phyloP scores from a whole-genome alignment of 1,284 basidiomycete species.

The Exsudoporus floridanus region DNA sequence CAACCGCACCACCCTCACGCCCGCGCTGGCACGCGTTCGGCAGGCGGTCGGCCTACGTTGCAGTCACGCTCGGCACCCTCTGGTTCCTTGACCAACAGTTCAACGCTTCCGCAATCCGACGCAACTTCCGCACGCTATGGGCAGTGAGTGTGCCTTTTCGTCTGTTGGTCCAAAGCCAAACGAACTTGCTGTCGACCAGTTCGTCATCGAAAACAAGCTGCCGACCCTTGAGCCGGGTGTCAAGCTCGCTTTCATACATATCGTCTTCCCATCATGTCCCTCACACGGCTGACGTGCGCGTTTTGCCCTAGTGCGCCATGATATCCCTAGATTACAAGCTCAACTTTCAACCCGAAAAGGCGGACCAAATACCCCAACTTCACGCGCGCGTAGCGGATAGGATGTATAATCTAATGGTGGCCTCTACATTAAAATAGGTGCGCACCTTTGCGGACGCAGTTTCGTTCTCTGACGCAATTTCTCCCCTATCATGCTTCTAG shows the following conservation, averaged over 20 bases:
- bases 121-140: slow-evolving; percentile 68
- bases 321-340: slow-evolving; percentile 81
- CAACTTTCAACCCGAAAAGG: slow-evolving; percentile 71
- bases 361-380: slow-evolving; percentile 69
- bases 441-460: slow-evolving; percentile 21
- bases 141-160: slow-evolving; percentile 44
- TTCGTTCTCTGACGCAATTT: neutral
- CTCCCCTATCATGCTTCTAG: slow-evolving; percentile 28
- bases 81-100: slow-evolving; percentile 57
- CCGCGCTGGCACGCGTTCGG: slow-evolving; percentile 19
- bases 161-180: neutral
- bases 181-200: neutral
- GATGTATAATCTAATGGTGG: slow-evolving; percentile 78
- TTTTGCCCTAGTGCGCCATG: slow-evolving; percentile 49
- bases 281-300: no score
- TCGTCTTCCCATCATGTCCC: no score
- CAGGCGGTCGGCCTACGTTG: slow-evolving; percentile 39
- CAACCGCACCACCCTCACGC: neutral
- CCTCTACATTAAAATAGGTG: slow-evolving; percentile 87
- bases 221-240: neutral
- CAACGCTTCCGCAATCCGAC: slow-evolving; percentile 65
- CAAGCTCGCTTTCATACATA: neutral
- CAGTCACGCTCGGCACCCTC: slow-evolving; percentile 42
- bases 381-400: slow-evolving; percentile 82
- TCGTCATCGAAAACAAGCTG: neutral